Conservation (phyloP, 2,329 filamentous ascomycete species). For the Colletotrichum sansevieriae region DNA sequence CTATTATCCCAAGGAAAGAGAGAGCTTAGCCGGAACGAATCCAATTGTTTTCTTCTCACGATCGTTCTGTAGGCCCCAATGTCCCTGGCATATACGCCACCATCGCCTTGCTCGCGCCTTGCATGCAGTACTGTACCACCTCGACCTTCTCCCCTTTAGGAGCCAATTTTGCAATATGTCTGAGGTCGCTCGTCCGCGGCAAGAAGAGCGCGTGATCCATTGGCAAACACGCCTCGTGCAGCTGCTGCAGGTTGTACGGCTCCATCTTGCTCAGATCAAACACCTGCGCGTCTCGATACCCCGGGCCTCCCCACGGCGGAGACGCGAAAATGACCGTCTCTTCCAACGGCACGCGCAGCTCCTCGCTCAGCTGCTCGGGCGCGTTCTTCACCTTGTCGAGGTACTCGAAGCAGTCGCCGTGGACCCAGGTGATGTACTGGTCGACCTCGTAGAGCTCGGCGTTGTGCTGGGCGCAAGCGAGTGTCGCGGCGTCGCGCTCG, state of each 20-base stretch:
- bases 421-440: slow-evolving; percentile 82
- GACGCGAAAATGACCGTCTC: slow-evolving; percentile 67
- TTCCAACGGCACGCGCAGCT: slow-evolving; percentile 56
- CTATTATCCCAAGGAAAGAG: neutral
- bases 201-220: slow-evolving; percentile 81
- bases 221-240: slow-evolving; percentile 72
- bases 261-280: slow-evolving; percentile 90
- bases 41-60: neutral
- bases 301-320: slow-evolving; percentile 72
- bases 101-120: slow-evolving; percentile 87
- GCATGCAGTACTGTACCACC: slow-evolving; percentile 91
- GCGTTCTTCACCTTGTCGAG: slow-evolving; percentile 61
- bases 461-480: slow-evolving; percentile 94
- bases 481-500: slow-evolving; percentile 82
- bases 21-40: slow-evolving; percentile 7
- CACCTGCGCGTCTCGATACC: slow-evolving; percentile 71
- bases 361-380: slow-evolving; percentile 53
- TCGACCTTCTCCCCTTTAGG: slow-evolving; percentile 70
- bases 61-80: slow-evolving; percentile 5
- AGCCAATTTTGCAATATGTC: slow-evolving; percentile 76
- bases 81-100: slow-evolving; percentile 70
- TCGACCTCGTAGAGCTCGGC: slow-evolving; percentile 85
- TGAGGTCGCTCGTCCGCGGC: slow-evolving; percentile 85
- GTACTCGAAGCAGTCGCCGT: slow-evolving; percentile 87
- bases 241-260: slow-evolving; percentile 79